A percentile compares a stretch with the other conserved stretches of the same genome.
These are phyloP conservation scores for Brettanomyces anomalus DNA, from an alignment of 805 yeast genomes.

Conservation along the genomic window DNA sequence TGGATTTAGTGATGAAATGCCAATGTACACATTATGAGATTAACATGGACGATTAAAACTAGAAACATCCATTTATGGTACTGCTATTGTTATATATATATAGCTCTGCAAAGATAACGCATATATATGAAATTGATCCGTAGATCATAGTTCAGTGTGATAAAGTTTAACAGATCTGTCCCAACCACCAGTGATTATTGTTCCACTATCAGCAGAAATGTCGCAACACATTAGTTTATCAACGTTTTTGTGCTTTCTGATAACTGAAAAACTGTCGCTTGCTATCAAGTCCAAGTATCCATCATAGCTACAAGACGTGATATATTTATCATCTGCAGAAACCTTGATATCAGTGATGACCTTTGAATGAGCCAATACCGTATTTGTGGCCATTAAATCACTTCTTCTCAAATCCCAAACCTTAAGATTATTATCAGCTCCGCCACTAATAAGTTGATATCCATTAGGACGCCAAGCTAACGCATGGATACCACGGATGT, in stretches of 20 bases:
- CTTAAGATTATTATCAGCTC: slow-evolving; percentile 72
- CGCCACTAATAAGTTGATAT: slow-evolving; percentile 66
- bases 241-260: slow-evolving; percentile 43
- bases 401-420: slow-evolving; percentile 76
- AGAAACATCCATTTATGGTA: too few relatives aligned
- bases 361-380: slow-evolving; percentile 66
- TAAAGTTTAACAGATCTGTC: slow-evolving; percentile 63
- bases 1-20: slow-evolving; percentile 64
- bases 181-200: slow-evolving; percentile 69
- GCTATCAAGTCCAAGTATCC: slow-evolving; percentile 54
- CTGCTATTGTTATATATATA: neutral
- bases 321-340: slow-evolving; percentile 30
- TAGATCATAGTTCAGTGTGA: slow-evolving; percentile 1
- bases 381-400: slow-evolving; percentile 14
- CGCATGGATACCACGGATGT: slow-evolving; percentile 61
- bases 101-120: too few relatives aligned
- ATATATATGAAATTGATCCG: too few relatives aligned
- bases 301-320: slow-evolving; percentile 67
- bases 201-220: slow-evolving; percentile 26
- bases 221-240: slow-evolving; percentile 74
- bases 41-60: too few relatives aligned
- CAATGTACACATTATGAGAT: slow-evolving; percentile 41
- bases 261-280: slow-evolving; percentile 59
- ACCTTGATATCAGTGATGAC: slow-evolving; percentile 61
- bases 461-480: slow-evolving; percentile 72